Conservation (phyloP, 2,329 filamentous ascomycete genomes). For the Ceratocystis huliohia region DNA sequence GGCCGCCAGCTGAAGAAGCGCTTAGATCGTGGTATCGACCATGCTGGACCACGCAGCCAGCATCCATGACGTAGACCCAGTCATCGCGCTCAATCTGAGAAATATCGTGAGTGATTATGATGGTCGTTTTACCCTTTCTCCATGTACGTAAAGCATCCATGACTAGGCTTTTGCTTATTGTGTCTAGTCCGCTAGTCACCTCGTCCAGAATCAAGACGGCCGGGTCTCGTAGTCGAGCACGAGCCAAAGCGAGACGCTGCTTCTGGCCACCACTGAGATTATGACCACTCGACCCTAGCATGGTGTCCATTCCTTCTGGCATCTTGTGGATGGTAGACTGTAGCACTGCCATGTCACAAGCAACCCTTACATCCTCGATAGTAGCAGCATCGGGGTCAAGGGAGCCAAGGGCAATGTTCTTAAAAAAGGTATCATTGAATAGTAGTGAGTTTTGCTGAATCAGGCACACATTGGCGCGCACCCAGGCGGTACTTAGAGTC, state of each 20-base stretch:
- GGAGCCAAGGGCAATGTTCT: slow-evolving; percentile 65
- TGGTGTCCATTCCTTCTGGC: slow-evolving; percentile 57
- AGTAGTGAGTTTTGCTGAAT: slow-evolving; percentile 67
- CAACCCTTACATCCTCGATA: slow-evolving; percentile 40
- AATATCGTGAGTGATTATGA: slow-evolving; percentile 86
- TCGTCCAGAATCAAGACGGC: slow-evolving; percentile 63
- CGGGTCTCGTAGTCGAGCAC: slow-evolving; percentile 63
- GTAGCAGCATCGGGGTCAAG: slow-evolving; percentile 36
- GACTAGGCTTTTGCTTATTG: slow-evolving; percentile 47
- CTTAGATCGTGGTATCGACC: background rate
- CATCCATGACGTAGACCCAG: slow-evolving; percentile 67
- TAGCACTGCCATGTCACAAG: slow-evolving; percentile 56
- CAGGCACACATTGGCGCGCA: slow-evolving; percentile 64
- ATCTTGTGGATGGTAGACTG: slow-evolving; percentile 53
- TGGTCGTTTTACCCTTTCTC: slow-evolving; percentile 71
- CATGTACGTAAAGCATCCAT: slow-evolving; percentile 65
- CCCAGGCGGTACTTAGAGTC: slow-evolving; percentile 54
- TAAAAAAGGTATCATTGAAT: slow-evolving; percentile 67
- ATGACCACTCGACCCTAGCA: slow-evolving; percentile 52
- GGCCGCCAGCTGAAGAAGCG: background rate
- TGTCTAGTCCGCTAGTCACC: slow-evolving; percentile 48
- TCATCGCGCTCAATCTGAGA: slow-evolving; percentile 60
- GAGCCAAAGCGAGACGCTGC: slow-evolving; percentile 68
- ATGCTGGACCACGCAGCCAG: slow-evolving; percentile 50
- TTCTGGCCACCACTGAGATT: slow-evolving; percentile 73